phyloP scores from a whole-genome alignment of 805 yeast species.

The Cyberlindnera suaveolens region DNA sequence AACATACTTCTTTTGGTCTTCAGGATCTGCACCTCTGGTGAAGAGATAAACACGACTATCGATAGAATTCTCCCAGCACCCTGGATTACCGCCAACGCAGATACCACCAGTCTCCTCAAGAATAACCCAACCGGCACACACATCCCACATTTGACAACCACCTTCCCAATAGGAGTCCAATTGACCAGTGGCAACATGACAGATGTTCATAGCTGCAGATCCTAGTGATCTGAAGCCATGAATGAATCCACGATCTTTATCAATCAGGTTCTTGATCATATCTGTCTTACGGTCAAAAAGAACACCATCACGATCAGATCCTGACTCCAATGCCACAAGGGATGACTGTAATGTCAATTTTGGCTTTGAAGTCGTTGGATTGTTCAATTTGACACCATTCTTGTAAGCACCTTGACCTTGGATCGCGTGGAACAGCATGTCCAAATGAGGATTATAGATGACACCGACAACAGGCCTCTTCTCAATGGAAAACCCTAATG shows the following conservation, averaged over 20 bases:
- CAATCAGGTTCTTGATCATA: constrained; percentile 39
- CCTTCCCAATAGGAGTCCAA: constrained; percentile 65
- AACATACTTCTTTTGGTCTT: constrained; percentile 39
- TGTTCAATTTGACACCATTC: constrained; percentile 34
- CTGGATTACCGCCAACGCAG: constrained; percentile 48
- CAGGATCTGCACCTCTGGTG: constrained; percentile 42
- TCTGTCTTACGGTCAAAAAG: constrained; percentile 44
- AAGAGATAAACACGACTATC: constrained; percentile 51
- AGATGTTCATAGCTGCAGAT: constrained; percentile 58
- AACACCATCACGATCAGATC: constrained; percentile 48
- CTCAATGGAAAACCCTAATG: constrained; percentile 47
- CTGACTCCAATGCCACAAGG: constrained; percentile 54
- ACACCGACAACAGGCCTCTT: constrained; percentile 55
- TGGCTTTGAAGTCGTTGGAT: constrained; percentile 23
- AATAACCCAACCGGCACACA: constrained; percentile 63
- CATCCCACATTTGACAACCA: constrained; percentile 67
- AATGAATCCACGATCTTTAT: constrained; percentile 47
- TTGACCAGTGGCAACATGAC: constrained; percentile 52
- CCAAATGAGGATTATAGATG: constrained; percentile 54
- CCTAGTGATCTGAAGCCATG: constrained; percentile 61
- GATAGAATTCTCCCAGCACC: constrained; percentile 40
- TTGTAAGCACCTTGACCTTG: constrained; percentile 50
- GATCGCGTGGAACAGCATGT: constrained; percentile 47
- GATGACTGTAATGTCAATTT: constrained; percentile 43
- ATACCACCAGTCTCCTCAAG: constrained; percentile 53